Base-by-base conservation (phyloP, 176 grass and related monocot species). In the Oryza rufipogon region DNA sequence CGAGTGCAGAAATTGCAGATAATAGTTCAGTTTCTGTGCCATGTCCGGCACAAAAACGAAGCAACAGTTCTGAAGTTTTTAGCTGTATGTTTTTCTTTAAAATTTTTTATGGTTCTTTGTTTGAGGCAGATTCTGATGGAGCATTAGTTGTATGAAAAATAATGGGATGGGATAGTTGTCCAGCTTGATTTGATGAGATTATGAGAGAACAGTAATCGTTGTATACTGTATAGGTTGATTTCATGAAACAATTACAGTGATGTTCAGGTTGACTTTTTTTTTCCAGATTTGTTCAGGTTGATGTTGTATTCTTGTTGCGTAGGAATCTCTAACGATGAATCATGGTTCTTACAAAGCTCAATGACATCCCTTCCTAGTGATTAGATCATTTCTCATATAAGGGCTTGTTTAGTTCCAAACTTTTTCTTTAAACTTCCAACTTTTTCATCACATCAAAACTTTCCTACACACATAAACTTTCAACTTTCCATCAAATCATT, bases 1-100 rank as follows among this genome's bases (percentile, higher is more conserved):
- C 22, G 49, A 76, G 82, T n/a, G 70, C 76, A 80, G 47, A 52
- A 52, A 58, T 58, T 58, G 54, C 19, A 58, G 54, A 58, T 20
- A 56, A 6, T 51, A 3, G 17, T 56, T 56, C 52, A 56, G 52
- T 56, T 58, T 56, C 45, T 23, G 16, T 56, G n/a, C 17, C 63
- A 41, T 61, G 9, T 34, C 64, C 13, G 5, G n/a, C 33, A 19
- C 32, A 67, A 66, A 68, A 16, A 16, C 48, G 4, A 1, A 1
- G 48, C 48, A 1, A 16, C 15, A 3, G 12, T 51, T 51, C 13
- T 16, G 12, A 13, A 51, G 3, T 15, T 52, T 49, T 52, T 49
- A 49, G 11, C 49, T 16, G 10, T 47, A 1, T 11, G 3, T 41
- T 49, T 10, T 23, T 32, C 28, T 30, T 30, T 30, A 30, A 30